Base-by-base conservation (phyloP, 805 yeast species). In the Clavispora vitiphila region DNA sequence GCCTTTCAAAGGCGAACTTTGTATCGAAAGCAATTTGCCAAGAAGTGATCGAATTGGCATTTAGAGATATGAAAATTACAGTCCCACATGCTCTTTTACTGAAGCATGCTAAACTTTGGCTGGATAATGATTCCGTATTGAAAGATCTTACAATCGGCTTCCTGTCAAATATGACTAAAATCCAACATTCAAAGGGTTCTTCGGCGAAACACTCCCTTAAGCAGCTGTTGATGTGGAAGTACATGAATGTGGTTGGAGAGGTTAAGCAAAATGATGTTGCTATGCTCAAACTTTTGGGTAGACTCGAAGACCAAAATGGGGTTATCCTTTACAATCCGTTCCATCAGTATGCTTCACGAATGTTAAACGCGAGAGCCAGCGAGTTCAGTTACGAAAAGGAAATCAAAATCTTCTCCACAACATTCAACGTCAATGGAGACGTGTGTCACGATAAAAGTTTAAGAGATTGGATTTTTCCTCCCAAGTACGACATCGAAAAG, bases 371-470 rank as follows among this genome's bases (percentile, higher is more conserved):
- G 41, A 55, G 71, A 18, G 46, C 71, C 3, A 53, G 55, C 24
- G 72, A 71, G 46, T 78, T 62, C 49, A 64, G 68, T 8, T 65
- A 67, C 5, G 55, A 53, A 25, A 65, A 62, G 41, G 72, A 73
- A 12, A 60, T 77, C 15, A 47, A 54, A 5, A 58, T 77, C 5
- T 77, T 63, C 58, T 63, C 78, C 0, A 69, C 76, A 5, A 76
- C 83, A 0, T 77, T 74, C 54, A 78, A 78, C 48, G 79, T 77
- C 25, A 77, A 77, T 57, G 82, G 79, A 0, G 61, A 64, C 2
- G 50, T 48, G n/a, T 49, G 62, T 26, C 62, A 57, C 41, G 70
- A 71, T 10, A 77, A 70, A 1, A 68, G 66, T 47, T 55, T 77
- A 8, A 51, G 54, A 5, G 53, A 58, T 5, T 74, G 80, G 72